A percentile compares a stretch with the other conserved stretches of the same genome.
Evolutionary conservation across 2,329 filamentous ascomycete genomes (phyloP).

Genomic region (Hirsutella rhossiliensis): DNA sequence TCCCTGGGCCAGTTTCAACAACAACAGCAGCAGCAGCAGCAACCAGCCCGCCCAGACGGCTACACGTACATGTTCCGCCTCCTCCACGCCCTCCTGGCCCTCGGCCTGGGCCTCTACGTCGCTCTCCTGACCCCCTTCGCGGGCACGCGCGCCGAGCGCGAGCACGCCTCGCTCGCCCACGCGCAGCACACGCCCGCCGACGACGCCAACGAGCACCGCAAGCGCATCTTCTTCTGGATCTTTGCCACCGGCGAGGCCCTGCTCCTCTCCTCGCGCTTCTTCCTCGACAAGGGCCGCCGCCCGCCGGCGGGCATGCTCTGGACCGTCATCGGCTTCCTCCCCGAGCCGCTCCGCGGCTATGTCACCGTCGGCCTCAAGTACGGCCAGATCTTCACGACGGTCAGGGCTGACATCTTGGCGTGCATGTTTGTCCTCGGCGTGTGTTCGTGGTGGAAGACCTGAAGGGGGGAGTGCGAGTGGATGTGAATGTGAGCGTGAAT

Average conservation of each 20-base stretch:
- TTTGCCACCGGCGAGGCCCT: slow-evolving; percentile 68
- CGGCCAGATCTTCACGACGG: slow-evolving; percentile 57
- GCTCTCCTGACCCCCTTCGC: slow-evolving; percentile 55
- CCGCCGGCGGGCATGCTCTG: slow-evolving; percentile 51
- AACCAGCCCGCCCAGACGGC: slow-evolving; percentile 23
- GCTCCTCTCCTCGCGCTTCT: slow-evolving; percentile 58
- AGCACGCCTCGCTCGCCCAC: slow-evolving; percentile 22
- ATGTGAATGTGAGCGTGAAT: no score
- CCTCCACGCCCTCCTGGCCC: slow-evolving; percentile 59
- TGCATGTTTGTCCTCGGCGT: slow-evolving; percentile 64
- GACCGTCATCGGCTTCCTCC: slow-evolving; percentile 52
- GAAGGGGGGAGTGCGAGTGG: background rate
- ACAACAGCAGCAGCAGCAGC: slow-evolving; percentile 22
- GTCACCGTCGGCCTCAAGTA: slow-evolving; percentile 52
- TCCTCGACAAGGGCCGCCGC: slow-evolving; percentile 49
- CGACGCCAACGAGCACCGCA: slow-evolving; percentile 18
- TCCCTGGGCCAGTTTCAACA: slow-evolving; percentile 29
- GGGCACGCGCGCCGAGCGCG: slow-evolving; percentile 50
- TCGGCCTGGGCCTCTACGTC: slow-evolving; percentile 60
- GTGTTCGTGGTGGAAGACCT: slow-evolving; percentile 30
- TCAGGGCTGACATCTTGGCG: slow-evolving; percentile 61
- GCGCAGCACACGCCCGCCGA: slow-evolving; percentile 12
- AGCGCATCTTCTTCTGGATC: slow-evolving; percentile 55
- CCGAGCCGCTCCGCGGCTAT: slow-evolving; percentile 50
- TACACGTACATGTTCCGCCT: slow-evolving; percentile 53